Evolutionary conservation across 2,329 filamentous ascomycete species (phyloP), one percentile per base, ranked within the genome.

Genomic region (Penicillium capsulatum): DNA sequence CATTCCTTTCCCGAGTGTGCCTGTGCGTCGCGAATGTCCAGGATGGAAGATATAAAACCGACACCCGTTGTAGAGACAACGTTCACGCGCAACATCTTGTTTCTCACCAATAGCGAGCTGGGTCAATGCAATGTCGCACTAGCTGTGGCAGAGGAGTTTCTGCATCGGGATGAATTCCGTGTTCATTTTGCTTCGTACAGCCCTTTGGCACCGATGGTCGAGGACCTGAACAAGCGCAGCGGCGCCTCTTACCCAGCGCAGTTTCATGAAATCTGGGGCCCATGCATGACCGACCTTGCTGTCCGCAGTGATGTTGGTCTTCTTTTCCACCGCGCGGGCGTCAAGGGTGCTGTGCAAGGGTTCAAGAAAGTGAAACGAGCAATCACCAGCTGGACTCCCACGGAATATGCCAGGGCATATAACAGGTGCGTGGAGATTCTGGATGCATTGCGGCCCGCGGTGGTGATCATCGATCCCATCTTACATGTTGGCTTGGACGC

Each of bases 71-170:
- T 59, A 51, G 14, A 44, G 20, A 22, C 40, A 22, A n/a, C n/a
- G n/a, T 32, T 40, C 17, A 50, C 39, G 22, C 38, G 42, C 10
- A 48, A 37, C 3, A 57, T 71, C 7, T 54, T 74, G 1, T 64
- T 75, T 29, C 48, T 74, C 28, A 68, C 70, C 3, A 72, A 68
- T 47, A 59, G 62, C 35, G 72, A 74, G 40, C 63, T 65, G 42
- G 72, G 72, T 3, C 67, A 73, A 40, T 65, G 68, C 13, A 74
- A 72, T 48, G 65, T 74, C 16, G 60, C 71, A 24, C 45, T 75
- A 5, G 71, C 71, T 5, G 63, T 67, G 0, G 59, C 59, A 3
- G 59, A 68, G 24, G 69, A 69, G 17, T 55, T 74, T 1, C 46
- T 69, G 1, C 50, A 57, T 3, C 53, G 61, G 4, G 58, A 60